Evolutionary conservation across 108 stramenopile genomes (phyloP), one percentile per base, ranked within the genome.

Genomic region (Skeletonema costatum): DNA sequence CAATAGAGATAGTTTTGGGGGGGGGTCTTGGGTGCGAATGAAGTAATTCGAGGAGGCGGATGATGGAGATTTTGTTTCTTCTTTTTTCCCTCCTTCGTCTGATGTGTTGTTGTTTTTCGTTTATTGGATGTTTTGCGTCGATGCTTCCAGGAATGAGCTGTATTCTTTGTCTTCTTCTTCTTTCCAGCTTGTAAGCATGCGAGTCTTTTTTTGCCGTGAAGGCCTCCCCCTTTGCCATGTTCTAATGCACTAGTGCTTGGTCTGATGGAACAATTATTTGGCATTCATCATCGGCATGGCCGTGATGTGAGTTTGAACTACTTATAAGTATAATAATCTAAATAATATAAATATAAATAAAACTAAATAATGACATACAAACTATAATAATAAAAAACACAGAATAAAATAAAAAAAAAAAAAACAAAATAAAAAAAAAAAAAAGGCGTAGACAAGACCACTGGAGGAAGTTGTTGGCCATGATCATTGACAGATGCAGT

Each of bases 201-300:
- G 72, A 31, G 71, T 80, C 68, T n/a, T n/a, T 73, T 80, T 30
- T 80, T 80, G 38, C 78, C 78, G 48, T 80, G 78, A 12, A 80
- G 38, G 25, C 78, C 78, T 67, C n/a, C n/a, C 78, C 78, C 39
- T 62, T 62, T n/a, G 78, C 78, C 72, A 80, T 73, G 58, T n/a
- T 73, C 44, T 25, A 79, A 68, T 59, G 50, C 10, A 39, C 13
- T 53, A 29, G n/a, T 66, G 25, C 17, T 17, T 32, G 31, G 21
- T 50, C 53, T 10, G 53, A 56, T 19, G 1, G 17, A 19, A 50
- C 48, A 48, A 48, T n/a, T 4, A 48, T 9, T 65, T 32, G 64
- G 32, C 48, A 19, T 2, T n/a, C 3, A 48, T 53, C 31, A 35
- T 31, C 2, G 73, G 46, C 31, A n/a, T 19, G 25, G 60, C 60